Conservation (phyloP, 1,139 yeast genomes). For the Sugiyamaella novakii region DNA sequence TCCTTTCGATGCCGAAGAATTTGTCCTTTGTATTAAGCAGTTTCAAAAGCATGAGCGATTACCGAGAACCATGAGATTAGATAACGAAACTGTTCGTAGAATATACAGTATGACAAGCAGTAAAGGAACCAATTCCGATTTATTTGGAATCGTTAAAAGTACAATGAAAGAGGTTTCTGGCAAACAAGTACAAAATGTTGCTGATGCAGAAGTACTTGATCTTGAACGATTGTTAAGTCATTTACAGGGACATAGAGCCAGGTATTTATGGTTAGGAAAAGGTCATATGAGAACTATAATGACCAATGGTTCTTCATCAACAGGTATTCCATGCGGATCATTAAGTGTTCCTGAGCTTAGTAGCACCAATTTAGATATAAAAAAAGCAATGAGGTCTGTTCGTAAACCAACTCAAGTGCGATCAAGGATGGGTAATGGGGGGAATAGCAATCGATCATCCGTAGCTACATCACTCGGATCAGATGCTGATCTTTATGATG, state of each 20-base stretch:
- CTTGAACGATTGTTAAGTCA: conserved; percentile 49
- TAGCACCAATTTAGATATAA: conserved; percentile 27
- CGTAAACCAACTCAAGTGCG: conserved; percentile 16
- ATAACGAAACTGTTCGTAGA: conserved; percentile 62
- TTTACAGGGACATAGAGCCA: conserved; percentile 51
- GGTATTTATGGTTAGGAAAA: conserved; percentile 53
- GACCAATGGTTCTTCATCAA: conserved; percentile 2
- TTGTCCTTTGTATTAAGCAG: conserved; percentile 57
- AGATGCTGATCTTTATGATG: conserved; percentile 11
- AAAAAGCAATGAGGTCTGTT: conserved; percentile 32
- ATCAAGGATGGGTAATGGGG: conserved; percentile 4
- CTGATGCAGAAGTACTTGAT: conserved; percentile 55
- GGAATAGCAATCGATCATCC: neutral
- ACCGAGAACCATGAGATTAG: conserved; percentile 60
- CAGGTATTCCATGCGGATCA: conserved; percentile 35
- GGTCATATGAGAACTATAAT: conserved; percentile 36
- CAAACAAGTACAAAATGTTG: conserved; percentile 45
- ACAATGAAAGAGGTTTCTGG: conserved; percentile 71
- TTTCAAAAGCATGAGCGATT: conserved; percentile 72
- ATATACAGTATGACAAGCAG: conserved; percentile 59
- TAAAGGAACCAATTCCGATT: conserved; percentile 51
- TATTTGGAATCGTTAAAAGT: conserved; percentile 67
- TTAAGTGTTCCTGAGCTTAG: conserved; percentile 21
- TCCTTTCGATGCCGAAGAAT: conserved; percentile 75
- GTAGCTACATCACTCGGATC: conserved; percentile 6